Evolutionary conservation across 2,329 filamentous ascomycete species (phyloP).

Genomic region (Colletotrichum sp.): DNA sequence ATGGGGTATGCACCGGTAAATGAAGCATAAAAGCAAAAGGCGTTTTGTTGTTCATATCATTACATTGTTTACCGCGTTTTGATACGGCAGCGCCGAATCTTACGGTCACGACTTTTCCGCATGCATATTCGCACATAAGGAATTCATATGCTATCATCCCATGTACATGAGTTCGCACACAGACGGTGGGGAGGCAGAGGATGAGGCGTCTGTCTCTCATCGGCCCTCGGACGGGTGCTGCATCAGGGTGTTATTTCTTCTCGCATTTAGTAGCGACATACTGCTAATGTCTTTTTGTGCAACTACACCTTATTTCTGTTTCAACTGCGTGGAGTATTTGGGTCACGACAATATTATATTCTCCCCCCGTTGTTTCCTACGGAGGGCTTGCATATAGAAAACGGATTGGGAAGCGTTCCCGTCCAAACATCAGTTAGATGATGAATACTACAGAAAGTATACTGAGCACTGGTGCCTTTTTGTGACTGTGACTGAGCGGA

Average conservation of each 20-base stretch:
- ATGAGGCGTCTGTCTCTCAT: background rate
- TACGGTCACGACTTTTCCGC: constrained; percentile 15
- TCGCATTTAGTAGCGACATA: constrained; percentile 21
- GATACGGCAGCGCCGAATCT: constrained; percentile 21
- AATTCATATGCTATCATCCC: background rate
- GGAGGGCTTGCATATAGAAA: constrained; percentile 18
- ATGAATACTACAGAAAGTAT: constrained; percentile 17
- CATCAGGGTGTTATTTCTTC: constrained; percentile 17
- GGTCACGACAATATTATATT: constrained; percentile 18
- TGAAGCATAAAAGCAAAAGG: background rate
- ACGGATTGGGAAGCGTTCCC: background rate
- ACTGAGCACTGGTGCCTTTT: background rate
- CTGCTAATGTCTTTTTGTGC: constrained; percentile 22
- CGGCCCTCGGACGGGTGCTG: background rate
- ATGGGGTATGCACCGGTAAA: constrained; percentile 59
- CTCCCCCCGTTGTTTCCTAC: background rate
- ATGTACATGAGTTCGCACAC: constrained; percentile 15
- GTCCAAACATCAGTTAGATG: constrained; percentile 13
- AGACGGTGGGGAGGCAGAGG: background rate
- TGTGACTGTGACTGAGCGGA: background rate
- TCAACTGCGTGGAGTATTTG: constrained; percentile 21
- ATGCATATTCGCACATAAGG: constrained; percentile 7
- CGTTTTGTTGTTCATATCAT: constrained; percentile 19
- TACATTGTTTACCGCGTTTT: constrained; percentile 13
- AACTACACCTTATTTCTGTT: constrained; percentile 5